Conservation (phyloP, 2,329 filamentous ascomycete species). For the Colletotrichum camelliae region DNA sequence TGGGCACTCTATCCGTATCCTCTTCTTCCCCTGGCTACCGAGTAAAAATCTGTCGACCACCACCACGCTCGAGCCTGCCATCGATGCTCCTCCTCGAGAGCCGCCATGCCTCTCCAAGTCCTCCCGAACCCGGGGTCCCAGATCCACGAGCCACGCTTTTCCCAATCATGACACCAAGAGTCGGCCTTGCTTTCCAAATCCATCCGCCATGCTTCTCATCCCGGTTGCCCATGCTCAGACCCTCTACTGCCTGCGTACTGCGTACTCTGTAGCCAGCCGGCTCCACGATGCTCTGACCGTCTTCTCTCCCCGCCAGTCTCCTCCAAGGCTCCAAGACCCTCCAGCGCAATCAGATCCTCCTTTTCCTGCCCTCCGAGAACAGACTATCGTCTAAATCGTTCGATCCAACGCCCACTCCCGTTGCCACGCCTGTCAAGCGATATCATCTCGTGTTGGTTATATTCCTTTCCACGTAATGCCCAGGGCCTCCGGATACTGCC, state of each 20-base stretch:
- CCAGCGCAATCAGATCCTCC: neutral
- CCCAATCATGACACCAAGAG: neutral
- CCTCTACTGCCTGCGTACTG: neutral
- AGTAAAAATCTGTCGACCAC: neutral
- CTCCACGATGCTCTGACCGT: conserved; percentile 6
- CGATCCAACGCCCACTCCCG: neutral
- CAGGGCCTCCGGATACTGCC: neutral
- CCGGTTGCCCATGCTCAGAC: conserved; percentile 2
- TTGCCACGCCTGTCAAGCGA: conserved; percentile 1
- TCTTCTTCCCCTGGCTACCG: neutral
- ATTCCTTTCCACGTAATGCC: neutral
- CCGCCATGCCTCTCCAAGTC: neutral
- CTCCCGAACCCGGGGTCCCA: neutral
- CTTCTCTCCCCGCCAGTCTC: neutral
- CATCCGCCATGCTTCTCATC: neutral
- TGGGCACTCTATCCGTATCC: neutral
- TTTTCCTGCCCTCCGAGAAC: neutral
- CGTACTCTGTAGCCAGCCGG: neutral
- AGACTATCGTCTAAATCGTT: conserved; percentile 4
- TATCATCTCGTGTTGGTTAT: conserved; percentile 2
- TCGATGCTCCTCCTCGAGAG: neutral
- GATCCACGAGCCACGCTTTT: neutral
- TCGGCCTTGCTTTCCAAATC: conserved; percentile 4
- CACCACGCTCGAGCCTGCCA: neutral
- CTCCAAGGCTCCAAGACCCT: neutral